phyloP scores from a whole-genome alignment of 352 stramenopile species.

The Pythium sp. region DNA sequence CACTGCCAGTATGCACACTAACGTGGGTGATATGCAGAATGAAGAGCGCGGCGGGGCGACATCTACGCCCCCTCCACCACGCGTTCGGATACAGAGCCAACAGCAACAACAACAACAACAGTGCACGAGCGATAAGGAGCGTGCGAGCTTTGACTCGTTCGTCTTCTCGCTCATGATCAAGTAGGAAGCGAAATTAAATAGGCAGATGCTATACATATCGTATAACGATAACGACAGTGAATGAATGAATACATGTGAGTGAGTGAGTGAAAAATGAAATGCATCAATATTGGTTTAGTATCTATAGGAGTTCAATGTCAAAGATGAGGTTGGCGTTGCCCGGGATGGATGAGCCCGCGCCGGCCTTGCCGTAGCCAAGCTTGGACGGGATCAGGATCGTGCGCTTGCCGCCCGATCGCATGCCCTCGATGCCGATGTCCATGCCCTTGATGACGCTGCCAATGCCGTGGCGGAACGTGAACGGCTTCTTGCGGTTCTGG shows the following conservation, averaged over 20 bases:
- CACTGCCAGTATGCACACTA: neutral
- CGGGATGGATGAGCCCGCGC: constrained; percentile 79
- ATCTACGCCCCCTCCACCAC: neutral
- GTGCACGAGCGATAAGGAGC: constrained; percentile 20
- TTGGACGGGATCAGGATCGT: constrained; percentile 92
- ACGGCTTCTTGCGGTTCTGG: constrained; percentile 83
- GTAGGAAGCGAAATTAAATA: neutral
- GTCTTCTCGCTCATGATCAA: constrained; percentile 46
- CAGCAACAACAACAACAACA: neutral
- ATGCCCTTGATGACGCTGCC: constrained; percentile 95
- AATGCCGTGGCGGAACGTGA: constrained; percentile 81
- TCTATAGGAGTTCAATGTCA: constrained; percentile 91
- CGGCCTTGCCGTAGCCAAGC: constrained; percentile 91
- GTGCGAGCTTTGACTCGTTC: constrained; percentile 46
- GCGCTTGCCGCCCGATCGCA: constrained; percentile 88
- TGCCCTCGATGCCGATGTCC: constrained; percentile 93
- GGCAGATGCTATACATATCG: neutral
- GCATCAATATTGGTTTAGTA: constrained; percentile 13
- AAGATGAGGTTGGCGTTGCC: constrained; percentile 93
- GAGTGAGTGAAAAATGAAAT: constrained; percentile 4
- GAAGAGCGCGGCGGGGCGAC: neutral
- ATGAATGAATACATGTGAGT: neutral
- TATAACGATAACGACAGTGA: neutral
- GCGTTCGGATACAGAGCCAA: neutral
- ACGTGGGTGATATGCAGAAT: too few relatives aligned